Base-by-base conservation (phyloP, 352 stramenopile genomes). In the Peronospora farinosa region DNA sequence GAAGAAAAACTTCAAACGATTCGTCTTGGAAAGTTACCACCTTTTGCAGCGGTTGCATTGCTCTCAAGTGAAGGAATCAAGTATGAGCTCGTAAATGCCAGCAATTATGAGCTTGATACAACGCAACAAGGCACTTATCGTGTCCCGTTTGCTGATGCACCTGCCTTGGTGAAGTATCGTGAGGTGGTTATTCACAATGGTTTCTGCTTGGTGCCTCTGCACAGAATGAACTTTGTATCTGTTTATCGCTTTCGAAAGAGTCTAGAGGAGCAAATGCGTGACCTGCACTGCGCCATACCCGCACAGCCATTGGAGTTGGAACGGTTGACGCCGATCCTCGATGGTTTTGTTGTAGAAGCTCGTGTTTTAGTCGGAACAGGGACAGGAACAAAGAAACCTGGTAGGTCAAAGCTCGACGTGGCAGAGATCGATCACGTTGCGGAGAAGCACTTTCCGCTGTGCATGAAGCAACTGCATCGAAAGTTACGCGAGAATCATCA, bases 401-500 rank as follows among this genome's bases (percentile, higher is more conserved):
- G 19, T 16, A 40, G 15, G 25, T 17, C 36, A 17, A 60, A 54
- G n/a, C 13, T 72, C 9, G 19, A 60, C 11, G 51, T 63, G 4
- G 38, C 37, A 11, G 88, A 86, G 39, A 84, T 98, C 5, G 83
- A 97, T 45, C 30, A 37, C 2, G 39, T 78, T 11, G 72, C 69
- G 4, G 60, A 69, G 7, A 68, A 60, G 16, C 71, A 84, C 33
- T 87, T 93, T 47, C 85, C 85, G 17, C 67, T 92, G 17, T 94
- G 85, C 43, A 93, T 93, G 85, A 64, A 69, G 40, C 62, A 80
- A 6, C 40, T 94, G 25, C 79, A 92, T 51, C 62, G 63, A 40
- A 88, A 88, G 36, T 40, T 95, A 7, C 72, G 77, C 13, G 57
- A 76, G 49, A 74, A 86, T 36, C 74, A 91, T 50, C 83, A 95